Evolutionary conservation across 306 rosid genomes (phyloP).

Genomic region (Potentilla sterilis): DNA sequence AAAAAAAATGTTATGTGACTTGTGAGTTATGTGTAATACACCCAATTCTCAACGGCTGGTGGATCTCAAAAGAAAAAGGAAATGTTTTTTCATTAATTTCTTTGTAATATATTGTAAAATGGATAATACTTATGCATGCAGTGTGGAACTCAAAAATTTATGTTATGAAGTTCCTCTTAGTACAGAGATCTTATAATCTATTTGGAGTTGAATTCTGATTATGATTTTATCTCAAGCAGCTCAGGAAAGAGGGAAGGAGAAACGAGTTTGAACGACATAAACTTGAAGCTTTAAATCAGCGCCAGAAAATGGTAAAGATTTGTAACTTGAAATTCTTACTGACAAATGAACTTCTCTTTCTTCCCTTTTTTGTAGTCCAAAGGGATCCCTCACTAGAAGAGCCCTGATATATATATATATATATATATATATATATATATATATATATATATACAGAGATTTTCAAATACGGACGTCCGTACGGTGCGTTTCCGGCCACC

Average conservation of each 20-base stretch:
- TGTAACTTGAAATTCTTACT: background rate
- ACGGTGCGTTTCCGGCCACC: too few species aligned
- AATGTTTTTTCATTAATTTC: background rate
- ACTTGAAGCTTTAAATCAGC: slow-evolving; percentile 76
- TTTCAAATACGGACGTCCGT: too few species aligned
- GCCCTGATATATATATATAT: too few species aligned
- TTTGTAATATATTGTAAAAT: background rate
- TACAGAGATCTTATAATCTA: background rate
- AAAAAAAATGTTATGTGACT: slow-evolving; percentile 4
- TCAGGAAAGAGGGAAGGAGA: slow-evolving; percentile 79
- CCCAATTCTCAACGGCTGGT: background rate
- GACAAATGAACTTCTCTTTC: background rate
- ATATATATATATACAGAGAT: too few species aligned
- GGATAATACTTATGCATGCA: background rate
- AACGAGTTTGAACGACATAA: slow-evolving; percentile 75
- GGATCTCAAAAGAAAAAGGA: background rate
- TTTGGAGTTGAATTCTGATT: background rate
- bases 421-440: too few species aligned
- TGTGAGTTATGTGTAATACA: background rate
- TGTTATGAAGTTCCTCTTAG: background rate
- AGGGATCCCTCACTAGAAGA: too few species aligned
- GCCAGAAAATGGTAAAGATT: slow-evolving; percentile 61
- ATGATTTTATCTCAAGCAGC: slow-evolving; percentile 42
- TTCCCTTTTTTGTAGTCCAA: too few species aligned
- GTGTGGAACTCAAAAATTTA: background rate